Conservation (phyloP, 2,329 filamentous ascomycete genomes). For the Colletotrichum tanaceti region DNA sequence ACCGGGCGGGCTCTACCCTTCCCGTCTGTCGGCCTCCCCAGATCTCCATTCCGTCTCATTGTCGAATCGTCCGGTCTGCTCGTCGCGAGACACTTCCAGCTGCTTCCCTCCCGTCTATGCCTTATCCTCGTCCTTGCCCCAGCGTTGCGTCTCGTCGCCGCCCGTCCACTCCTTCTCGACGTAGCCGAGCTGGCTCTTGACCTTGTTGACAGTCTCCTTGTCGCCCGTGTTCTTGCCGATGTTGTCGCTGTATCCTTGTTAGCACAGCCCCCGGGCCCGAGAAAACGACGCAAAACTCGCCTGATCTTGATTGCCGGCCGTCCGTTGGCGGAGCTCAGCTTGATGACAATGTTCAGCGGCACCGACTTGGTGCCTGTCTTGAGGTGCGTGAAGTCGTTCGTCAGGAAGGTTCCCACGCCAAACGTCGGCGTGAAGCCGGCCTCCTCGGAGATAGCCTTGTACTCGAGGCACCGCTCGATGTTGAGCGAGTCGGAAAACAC, state of each 20-base stretch:
- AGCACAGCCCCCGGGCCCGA: conserved; percentile 3
- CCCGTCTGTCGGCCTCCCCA: background rate
- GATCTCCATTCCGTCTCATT: conserved; percentile 4
- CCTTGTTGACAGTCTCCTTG: conserved; percentile 78
- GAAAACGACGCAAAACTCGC: conserved; percentile 45
- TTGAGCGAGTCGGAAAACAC: conserved; percentile 97
- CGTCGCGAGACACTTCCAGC: too few species aligned
- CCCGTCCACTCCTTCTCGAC: conserved; percentile 84
- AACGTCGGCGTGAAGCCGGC: conserved; percentile 88
- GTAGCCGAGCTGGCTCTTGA: conserved; percentile 89
- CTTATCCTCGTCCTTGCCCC: conserved; percentile 69
- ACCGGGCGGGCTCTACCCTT: too few species aligned
- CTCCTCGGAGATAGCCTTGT: conserved; percentile 84
- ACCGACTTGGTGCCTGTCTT: conserved; percentile 83
- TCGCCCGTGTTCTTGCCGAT: conserved; percentile 95
- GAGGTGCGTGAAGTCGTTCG: conserved; percentile 87
- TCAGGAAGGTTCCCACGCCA: conserved; percentile 94
- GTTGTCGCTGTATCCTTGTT: conserved; percentile 70
- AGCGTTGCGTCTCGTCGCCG: conserved; percentile 85
- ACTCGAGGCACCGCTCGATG: conserved; percentile 89
- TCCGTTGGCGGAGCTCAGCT: conserved; percentile 86
- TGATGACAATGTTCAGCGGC: conserved; percentile 97
- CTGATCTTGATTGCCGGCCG: conserved; percentile 90
- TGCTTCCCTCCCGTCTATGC: conserved; percentile 29
- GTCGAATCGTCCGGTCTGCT: too few species aligned